phyloP scores from a whole-genome alignment of 805 yeast species.

The Kazachstania viticola region DNA sequence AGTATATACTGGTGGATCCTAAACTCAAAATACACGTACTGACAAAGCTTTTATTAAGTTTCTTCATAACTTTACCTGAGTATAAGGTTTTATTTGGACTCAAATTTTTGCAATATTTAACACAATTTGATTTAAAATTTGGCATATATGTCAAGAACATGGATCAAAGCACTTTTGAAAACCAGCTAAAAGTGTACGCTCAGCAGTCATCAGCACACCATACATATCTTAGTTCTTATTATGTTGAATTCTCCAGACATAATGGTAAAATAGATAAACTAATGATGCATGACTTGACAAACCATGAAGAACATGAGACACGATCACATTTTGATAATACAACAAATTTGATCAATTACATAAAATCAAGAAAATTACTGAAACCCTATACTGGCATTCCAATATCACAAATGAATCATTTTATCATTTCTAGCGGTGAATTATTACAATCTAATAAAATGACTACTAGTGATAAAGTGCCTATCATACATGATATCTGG shows the following conservation, averaged over 20 bases:
- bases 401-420: no score
- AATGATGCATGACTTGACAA: conserved; percentile 10
- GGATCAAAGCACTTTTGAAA: conserved; percentile 7
- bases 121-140: conserved; percentile 14
- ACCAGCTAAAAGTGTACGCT: conserved; percentile 6
- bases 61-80: conserved; percentile 12
- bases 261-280: conserved; percentile 10
- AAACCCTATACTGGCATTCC: no score
- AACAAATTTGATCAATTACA: no score
- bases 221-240: conserved; percentile 7
- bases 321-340: no score
- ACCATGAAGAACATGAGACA: no score
- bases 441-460: no score
- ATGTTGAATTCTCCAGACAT: conserved; percentile 11
- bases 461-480: no score
- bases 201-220: background rate
- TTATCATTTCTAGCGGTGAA: no score
- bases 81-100: conserved; percentile 19
- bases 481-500: no score
- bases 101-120: conserved; percentile 22
- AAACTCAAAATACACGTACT: conserved; percentile 13
- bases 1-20: conserved; percentile 14
- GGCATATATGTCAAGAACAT: conserved; percentile 17
- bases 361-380: no score
- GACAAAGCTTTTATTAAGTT: conserved; percentile 18